Base-by-base conservation (phyloP, 1,284 basidiomycete species). In the Athelia sp. region DNA sequence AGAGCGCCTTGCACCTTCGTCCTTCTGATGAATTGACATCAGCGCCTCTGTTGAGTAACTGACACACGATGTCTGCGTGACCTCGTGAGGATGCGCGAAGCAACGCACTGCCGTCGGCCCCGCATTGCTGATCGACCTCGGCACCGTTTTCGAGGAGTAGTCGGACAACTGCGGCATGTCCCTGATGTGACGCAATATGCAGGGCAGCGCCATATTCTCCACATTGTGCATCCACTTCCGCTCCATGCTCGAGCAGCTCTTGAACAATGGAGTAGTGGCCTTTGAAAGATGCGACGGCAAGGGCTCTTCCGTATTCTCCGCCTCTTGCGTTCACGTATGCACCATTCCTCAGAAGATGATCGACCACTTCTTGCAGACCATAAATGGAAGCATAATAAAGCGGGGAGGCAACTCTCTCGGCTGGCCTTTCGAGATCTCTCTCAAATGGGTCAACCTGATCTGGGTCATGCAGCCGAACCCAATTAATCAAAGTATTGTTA, bases 21-120 rank as follows among this genome's bases (percentile, higher is more conserved):
- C 36, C 36, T 40, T n/a, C 35, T 34, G 49, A 32, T n/a, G 49
- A 43, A 51, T 54, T 51, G 29, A 43, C 43, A 46, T 54, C 50
- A 34, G 47, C 52, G 4, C 43, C 50, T 23, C 32, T 17, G 1
- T 45, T 40, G 17, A 53, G 47, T 2, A 55, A 38, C 11, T 45
- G n/a, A 34, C 49, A n/a, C 10, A 50, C 49, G 35, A 51, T 46
- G 1, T 18, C 35, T 17, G 34, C 24, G 4, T 51, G 8, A 15
- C 50, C 50, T n/a, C 14, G 15, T 3, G 0, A 1, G 29, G 47
- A 22, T 46, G 50, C 52, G 19, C 14, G 34, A n/a, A 8, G 36
- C 8, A 40, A 4, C n/a, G 36, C 36, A 6, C 6, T 40, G n/a
- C 19, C n/a, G 9, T n/a, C n/a, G n/a, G n/a, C n/a, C 36, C 36